These are phyloP conservation scores for Phytophthora chlamydospora DNA, from an alignment of 352 stramenopile genomes.

Conservation along the genomic window DNA sequence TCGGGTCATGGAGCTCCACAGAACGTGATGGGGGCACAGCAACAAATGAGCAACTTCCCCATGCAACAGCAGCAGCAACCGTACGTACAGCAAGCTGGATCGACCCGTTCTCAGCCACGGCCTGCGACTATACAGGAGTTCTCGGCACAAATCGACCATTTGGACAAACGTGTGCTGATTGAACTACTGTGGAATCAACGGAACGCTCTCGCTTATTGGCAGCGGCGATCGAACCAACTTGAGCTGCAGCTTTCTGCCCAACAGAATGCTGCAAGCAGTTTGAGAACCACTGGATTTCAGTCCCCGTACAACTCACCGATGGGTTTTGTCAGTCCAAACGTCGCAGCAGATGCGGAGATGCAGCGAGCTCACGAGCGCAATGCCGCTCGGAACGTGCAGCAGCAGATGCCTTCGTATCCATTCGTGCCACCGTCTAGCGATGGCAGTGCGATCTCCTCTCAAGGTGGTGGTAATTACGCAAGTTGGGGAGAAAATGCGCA, in stretches of 20 bases:
- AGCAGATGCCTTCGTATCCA: constrained; percentile 27
- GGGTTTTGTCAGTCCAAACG: constrained; percentile 34
- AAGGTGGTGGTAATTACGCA: constrained; percentile 11
- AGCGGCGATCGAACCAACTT: constrained; percentile 55
- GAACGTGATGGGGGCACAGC: constrained; percentile 31
- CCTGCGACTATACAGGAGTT: constrained; percentile 63
- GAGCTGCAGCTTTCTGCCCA: constrained; percentile 50
- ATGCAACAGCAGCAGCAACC: constrained; percentile 25
- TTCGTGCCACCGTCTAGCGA: constrained; percentile 32
- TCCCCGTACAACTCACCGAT: constrained; percentile 50
- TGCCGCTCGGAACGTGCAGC: constrained; percentile 34
- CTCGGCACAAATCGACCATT: constrained; percentile 67
- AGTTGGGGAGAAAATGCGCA: constrained; percentile 41
- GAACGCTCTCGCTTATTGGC: constrained; percentile 65
- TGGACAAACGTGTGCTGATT: constrained; percentile 69
- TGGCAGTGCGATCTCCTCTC: constrained; percentile 16
- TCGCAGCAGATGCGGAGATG: constrained; percentile 55
- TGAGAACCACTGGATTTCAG: constrained; percentile 25
- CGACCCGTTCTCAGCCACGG: constrained; percentile 38
- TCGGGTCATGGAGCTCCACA: constrained; percentile 14
- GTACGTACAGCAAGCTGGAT: constrained; percentile 31
- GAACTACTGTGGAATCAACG: constrained; percentile 80
- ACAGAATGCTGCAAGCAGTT: constrained; percentile 22
- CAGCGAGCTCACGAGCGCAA: constrained; percentile 51
- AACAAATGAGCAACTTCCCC: constrained; percentile 20